A percentile compares a stretch with the other conserved stretches of the same genome.
These are phyloP conservation scores for Euphorbia pulcherrima DNA, from an alignment of 345 rosid species.

Conservation along the genomic window DNA sequence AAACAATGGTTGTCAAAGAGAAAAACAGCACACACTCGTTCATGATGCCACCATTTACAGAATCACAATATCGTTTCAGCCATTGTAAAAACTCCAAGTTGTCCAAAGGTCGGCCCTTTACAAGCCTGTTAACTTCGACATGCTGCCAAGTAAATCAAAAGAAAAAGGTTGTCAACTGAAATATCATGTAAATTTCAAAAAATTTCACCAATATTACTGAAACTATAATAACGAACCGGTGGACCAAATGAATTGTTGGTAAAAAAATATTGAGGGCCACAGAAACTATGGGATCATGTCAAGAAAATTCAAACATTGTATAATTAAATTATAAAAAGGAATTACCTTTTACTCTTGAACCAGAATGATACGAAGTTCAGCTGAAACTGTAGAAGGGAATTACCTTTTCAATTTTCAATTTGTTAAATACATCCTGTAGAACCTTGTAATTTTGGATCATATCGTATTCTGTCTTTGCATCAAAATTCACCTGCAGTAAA, in stretches of 20 bases:
- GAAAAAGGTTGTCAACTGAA: background rate
- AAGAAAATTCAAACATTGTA: constrained; percentile 4
- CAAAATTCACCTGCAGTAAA: constrained; percentile 72
- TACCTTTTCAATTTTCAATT: constrained; percentile 89
- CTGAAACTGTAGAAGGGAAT: background rate
- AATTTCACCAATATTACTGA: too few species aligned
- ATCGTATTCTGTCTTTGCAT: constrained; percentile 92
- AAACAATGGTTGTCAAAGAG: background rate
- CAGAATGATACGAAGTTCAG: background rate
- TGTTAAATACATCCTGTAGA: constrained; percentile 89
- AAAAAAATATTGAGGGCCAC: background rate
- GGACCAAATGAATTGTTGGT: background rate
- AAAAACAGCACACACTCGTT: constrained; percentile 54
- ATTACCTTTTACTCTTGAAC: too few species aligned
- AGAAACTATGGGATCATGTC: background rate
- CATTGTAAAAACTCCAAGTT: constrained; percentile 97
- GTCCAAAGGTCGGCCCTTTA: constrained; percentile 91
- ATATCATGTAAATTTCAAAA: background rate
- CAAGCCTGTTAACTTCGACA: constrained; percentile 85
- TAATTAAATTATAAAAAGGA: constrained; percentile 1
- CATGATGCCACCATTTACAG: constrained; percentile 92
- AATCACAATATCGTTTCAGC: constrained; percentile 94
- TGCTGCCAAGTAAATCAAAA: constrained; percentile 46
- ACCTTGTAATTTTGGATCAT: constrained; percentile 97
- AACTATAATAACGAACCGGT: background rate